Conservation (phyloP, 1,284 basidiomycete species). For the Coniophora puteana region DNA sequence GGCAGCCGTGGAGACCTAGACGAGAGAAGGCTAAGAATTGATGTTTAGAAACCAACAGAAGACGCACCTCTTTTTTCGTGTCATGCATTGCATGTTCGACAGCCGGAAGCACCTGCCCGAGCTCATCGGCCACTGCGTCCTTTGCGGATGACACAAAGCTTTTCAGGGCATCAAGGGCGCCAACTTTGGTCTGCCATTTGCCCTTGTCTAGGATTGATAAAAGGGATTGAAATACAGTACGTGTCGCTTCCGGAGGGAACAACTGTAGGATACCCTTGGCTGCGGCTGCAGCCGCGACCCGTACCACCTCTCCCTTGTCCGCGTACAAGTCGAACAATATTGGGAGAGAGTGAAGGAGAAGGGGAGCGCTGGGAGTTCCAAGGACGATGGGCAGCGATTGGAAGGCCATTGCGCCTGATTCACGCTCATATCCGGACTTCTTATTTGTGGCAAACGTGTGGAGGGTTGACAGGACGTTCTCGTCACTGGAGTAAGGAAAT, state of each 20-base stretch:
- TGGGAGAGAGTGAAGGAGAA: constrained; percentile 78
- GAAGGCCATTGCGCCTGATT: constrained; percentile 86
- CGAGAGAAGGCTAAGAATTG: constrained; percentile 4
- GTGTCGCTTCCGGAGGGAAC: constrained; percentile 81
- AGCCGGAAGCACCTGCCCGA: constrained; percentile 82
- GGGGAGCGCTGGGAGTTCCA: constrained; percentile 76
- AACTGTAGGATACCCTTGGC: constrained; percentile 84
- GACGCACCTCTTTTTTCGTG: constrained; percentile 87
- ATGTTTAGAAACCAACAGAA: not conserved
- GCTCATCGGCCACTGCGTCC: constrained; percentile 82
- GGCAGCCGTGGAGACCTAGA: constrained; percentile 85
- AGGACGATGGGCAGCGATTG: constrained; percentile 74
- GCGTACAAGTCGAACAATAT: constrained; percentile 83
- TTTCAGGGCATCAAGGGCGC: constrained; percentile 86
- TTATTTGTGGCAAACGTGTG: constrained; percentile 80
- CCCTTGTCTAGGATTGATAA: constrained; percentile 77
- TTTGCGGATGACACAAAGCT: constrained; percentile 68
- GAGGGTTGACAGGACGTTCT: constrained; percentile 60
- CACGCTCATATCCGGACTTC: constrained; percentile 90
- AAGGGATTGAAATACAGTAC: constrained; percentile 69
- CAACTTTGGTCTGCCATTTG: constrained; percentile 96
- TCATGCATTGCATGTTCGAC: constrained; percentile 95
- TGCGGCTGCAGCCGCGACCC: constrained; percentile 78
- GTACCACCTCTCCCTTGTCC: constrained; percentile 95
- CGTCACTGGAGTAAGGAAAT: constrained; percentile 42